Conservation (phyloP, 345 rosid genomes). For the Citropsis articulata region DNA sequence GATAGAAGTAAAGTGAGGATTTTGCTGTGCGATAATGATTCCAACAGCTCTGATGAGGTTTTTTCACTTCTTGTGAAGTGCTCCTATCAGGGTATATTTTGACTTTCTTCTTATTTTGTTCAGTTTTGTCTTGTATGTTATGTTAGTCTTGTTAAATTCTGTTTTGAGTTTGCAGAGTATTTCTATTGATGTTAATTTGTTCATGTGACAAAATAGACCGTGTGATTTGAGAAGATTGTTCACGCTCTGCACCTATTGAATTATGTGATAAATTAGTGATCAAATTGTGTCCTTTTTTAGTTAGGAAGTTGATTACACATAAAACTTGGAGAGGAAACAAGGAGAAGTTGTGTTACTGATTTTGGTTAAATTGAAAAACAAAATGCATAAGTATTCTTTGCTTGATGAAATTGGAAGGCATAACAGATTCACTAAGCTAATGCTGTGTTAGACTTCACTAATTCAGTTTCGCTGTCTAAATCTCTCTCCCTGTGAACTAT, state of each 20-base stretch:
- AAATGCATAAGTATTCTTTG: not conserved
- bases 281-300: not conserved
- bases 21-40: constrained; percentile 86
- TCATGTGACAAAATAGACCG: not conserved
- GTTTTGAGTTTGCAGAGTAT: not conserved
- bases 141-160: not conserved
- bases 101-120: not conserved
- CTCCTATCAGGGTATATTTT: constrained; percentile 82
- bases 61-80: constrained; percentile 76
- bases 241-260: not conserved
- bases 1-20: constrained; percentile 98
- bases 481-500: not conserved
- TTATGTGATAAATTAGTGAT: not conserved
- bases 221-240: not conserved
- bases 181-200: constrained; percentile 1
- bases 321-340: not conserved
- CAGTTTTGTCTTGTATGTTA: not conserved
- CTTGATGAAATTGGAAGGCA: not conserved
- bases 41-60: constrained; percentile 70
- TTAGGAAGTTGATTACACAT: not conserved
- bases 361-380: not conserved
- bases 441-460: not conserved
- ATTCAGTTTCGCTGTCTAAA: not conserved
- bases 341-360: not conserved
- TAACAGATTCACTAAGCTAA: not conserved